Conservation (phyloP, 495 filamentous ascomycete genomes). For the Penicillium salamii region DNA sequence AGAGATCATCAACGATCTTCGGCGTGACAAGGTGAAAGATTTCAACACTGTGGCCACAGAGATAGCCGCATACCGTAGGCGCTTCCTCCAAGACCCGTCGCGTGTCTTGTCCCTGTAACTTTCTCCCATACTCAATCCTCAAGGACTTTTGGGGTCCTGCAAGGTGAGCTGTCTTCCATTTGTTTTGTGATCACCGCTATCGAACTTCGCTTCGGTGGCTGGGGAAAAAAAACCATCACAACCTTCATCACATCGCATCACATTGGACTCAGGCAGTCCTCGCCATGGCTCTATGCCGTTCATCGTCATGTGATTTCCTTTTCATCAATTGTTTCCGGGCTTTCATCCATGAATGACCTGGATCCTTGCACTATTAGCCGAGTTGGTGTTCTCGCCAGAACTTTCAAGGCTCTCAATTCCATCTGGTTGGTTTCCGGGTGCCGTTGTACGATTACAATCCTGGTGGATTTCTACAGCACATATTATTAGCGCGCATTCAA, state of each 20-base stretch:
- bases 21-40: conserved; percentile 70
- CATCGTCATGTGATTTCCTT: conserved; percentile 8
- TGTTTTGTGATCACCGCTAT: conserved; percentile 10
- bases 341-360: conserved; percentile 10
- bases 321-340: conserved; percentile 1
- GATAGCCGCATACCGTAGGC: conserved; percentile 79
- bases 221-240: conserved; percentile 5
- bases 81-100: conserved; percentile 57
- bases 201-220: background rate
- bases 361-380: conserved; percentile 19
- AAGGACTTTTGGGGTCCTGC: conserved; percentile 14
- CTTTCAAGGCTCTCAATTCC: conserved; percentile 8
- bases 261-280: conserved; percentile 5
- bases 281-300: background rate
- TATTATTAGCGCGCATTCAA: conserved; percentile 19
- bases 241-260: background rate
- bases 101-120: conserved; percentile 48
- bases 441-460: conserved; percentile 18
- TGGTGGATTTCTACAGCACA: conserved; percentile 16
- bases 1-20: conserved; percentile 71
- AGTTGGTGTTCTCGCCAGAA: conserved; percentile 11
- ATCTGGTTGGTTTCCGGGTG: conserved; percentile 4
- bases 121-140: conserved; percentile 1
- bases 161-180: conserved; percentile 32
- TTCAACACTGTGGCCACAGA: conserved; percentile 75